These are phyloP conservation scores for Bassia scoparia DNA, from an alignment of 148 eudicot genomes.

Conservation along the genomic window DNA sequence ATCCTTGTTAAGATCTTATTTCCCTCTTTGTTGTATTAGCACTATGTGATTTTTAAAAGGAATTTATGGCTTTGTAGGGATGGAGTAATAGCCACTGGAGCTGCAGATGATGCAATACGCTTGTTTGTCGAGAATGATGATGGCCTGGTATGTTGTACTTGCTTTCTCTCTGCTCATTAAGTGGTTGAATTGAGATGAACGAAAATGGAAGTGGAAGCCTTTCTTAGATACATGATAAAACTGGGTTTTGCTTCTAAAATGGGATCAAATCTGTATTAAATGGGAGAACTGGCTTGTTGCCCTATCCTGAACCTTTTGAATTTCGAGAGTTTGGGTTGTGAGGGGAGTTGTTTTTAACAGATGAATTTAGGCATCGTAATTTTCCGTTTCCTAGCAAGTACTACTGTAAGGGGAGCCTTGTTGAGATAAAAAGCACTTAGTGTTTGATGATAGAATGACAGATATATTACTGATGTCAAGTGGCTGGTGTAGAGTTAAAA, in stretches of 20 bases:
- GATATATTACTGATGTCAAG: too few relatives aligned
- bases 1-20: neutral
- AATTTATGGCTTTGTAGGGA: constrained; percentile 48
- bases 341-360: too few relatives aligned
- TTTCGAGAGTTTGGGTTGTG: too few relatives aligned
- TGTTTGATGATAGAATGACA: too few relatives aligned
- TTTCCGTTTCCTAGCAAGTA: too few relatives aligned
- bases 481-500: too few relatives aligned
- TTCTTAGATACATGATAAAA: neutral
- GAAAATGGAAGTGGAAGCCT: neutral
- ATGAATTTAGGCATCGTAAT: too few relatives aligned
- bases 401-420: too few relatives aligned
- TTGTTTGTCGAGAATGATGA: constrained; percentile 72
- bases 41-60: constrained; percentile 7
- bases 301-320: neutral
- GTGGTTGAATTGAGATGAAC: neutral
- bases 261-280: neutral
- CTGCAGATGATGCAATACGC: constrained; percentile 93
- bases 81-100: constrained; percentile 84
- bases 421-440: too few relatives aligned
- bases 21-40: neutral
- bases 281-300: neutral
- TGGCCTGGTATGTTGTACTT: constrained; percentile 41
- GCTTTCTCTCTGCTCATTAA: neutral
- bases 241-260: neutral